Base-by-base conservation (phyloP, 805 yeast genomes). In the Metschnikowia lunata region DNA sequence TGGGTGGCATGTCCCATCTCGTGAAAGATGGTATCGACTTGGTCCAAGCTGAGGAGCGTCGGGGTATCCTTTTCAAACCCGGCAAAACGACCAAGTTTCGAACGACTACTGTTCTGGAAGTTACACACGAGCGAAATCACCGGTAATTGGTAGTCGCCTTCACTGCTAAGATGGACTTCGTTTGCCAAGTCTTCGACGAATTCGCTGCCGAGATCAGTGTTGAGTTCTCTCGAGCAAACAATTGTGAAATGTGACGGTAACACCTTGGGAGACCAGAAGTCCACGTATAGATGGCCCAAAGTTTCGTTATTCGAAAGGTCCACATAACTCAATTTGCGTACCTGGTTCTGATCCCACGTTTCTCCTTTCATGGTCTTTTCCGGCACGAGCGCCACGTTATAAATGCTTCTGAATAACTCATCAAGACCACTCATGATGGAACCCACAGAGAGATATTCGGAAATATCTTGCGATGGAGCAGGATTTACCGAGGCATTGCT, bases 1-100 rank as follows among this genome's bases (percentile, higher is more conserved):
- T 93, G 99, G 79, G 93, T 85, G 1, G 98, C 98, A 64, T 93
- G 99, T 0, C 99, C 99, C 96, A 93, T 89, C 65, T 93, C 99
- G 64, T 93, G 99, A 69, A 93, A 93, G 14, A 93, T 68, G 0
- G 99, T 93, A 56, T 91, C 96, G 15, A 91, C 89, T 57, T 93
- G 98, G 45, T 75, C 78, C 45, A 87, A 71, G 10, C 83, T 72
- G 33, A 91, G 64, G 14, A 86, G 67, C 28, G 90, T 82, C 18
- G 79, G 76, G 26, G 47, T 36, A 13, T 52, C 54, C 12, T 42
- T 39, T 13, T 53, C 60, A 7, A 50, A 39, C 1, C 66, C 63
- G 2, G 63, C 61, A 49, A 63, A 57, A 28, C 63, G 53, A 7
- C 63, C 57, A 8, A 65, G 62, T 30, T 43, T 46, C 10, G 52